Conservation (phyloP, 352 stramenopile species). For the Pythium coloratum region DNA sequence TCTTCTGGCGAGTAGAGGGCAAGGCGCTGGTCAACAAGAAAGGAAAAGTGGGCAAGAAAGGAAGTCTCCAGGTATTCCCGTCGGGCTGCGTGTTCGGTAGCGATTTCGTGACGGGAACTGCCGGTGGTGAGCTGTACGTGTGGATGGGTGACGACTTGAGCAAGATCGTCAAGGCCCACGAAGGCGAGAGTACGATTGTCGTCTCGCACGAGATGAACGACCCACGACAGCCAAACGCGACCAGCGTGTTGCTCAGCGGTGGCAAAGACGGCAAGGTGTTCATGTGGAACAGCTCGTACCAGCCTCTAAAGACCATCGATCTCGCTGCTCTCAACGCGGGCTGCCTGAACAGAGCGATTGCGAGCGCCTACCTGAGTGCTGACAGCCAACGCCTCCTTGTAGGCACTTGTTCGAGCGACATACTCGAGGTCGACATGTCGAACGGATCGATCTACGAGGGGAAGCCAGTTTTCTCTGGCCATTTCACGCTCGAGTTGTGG, state of each 20-base stretch:
- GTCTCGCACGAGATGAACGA: constrained; percentile 14
- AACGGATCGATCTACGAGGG: constrained; percentile 38
- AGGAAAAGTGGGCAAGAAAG: constrained; percentile 64
- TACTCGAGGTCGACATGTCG: constrained; percentile 69
- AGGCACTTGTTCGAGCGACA: constrained; percentile 86
- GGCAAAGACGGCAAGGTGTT: constrained; percentile 74
- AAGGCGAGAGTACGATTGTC: constrained; percentile 50
- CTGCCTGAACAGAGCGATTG: constrained; percentile 42
- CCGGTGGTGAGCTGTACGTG: constrained; percentile 57
- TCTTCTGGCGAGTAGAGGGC: constrained; percentile 68
- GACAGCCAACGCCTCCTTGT: constrained; percentile 65
- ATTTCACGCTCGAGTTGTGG: constrained; percentile 80
- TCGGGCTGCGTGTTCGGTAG: constrained; percentile 44
- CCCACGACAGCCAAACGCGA: background rate
- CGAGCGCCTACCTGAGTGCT: constrained; percentile 44
- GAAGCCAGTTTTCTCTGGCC: constrained; percentile 54
- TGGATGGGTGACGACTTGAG: constrained; percentile 53
- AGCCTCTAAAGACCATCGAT: constrained; percentile 73
- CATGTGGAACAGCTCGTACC: constrained; percentile 63
- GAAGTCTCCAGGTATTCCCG: constrained; percentile 49
- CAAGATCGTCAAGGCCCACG: constrained; percentile 64
- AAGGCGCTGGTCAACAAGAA: constrained; percentile 54
- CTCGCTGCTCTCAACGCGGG: constrained; percentile 37
- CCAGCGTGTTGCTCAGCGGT: constrained; percentile 47
- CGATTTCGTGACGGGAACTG: constrained; percentile 55